Base-by-base conservation (phyloP, 2,329 filamentous ascomycete genomes). In the Diplodia seriata region DNA sequence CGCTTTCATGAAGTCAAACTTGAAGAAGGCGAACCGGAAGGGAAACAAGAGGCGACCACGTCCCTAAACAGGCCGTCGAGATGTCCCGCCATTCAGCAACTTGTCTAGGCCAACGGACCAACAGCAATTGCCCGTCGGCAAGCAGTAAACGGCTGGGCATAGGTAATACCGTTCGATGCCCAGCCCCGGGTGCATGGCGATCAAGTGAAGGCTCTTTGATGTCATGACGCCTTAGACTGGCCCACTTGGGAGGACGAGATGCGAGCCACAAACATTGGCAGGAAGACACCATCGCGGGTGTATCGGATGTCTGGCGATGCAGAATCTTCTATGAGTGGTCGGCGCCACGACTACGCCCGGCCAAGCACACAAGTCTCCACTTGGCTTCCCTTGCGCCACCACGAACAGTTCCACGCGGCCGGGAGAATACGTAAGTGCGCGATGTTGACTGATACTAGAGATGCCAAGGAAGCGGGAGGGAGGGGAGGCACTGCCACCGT, bases 151-250 rank as follows among this genome's bases (percentile, higher is more conserved):
- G 29, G 43, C 57, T 62, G 43, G 57, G 57, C 57, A 50, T 36
- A 50, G 57, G 57, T 33, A 62, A 62, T 49, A 62, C 18, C 43
- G 18, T 62, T 62, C 14, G 33, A n/a, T 36, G 57, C 40, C 57
- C 33, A 50, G 43, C 40, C 55, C 43, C 12, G 11, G 38, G 18
- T 20, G 38, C 29, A 36, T 20, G 15, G 9, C 33, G 2, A 40
- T 15, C 12, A 20, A n/a, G 12, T 23, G 26, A 36, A 50, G 43
- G 8, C 23, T 20, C 36, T 43, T 43, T 40, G 56, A 31, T 62
- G 57, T 62, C 57, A 62, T 62, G 57, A 62, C 57, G 43, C 9
- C 40, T 31, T 62, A 23, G 40, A 62, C 29, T 50, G 4, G 43
- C 50, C 57, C 40, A 33, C 29, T 50, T 62, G 43, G 57, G 29